Percentiles rank a stretch among this genome's conserved stretches.
Conservation (phyloP, 1,284 basidiomycete genomes). For the Rhodotorula sp. region DNA sequence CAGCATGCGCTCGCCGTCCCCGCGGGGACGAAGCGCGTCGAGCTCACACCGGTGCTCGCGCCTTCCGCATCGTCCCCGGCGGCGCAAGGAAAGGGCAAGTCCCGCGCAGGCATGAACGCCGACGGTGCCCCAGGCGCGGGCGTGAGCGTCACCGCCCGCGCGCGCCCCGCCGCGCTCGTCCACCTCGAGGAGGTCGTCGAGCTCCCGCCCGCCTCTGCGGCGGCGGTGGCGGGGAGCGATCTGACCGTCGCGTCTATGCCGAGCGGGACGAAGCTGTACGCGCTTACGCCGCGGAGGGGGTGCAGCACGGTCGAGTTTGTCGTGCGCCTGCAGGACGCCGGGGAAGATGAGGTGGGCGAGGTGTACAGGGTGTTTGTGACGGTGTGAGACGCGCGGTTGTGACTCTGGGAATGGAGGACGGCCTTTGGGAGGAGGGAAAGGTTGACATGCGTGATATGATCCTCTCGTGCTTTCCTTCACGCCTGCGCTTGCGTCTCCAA, state of each 20-base stretch:
- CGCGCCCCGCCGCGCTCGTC: not conserved
- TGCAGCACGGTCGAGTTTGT: constrained; percentile 23
- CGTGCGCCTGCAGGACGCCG: not conserved
- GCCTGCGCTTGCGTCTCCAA: too few relatives aligned
- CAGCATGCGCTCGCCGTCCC: constrained; percentile 29
- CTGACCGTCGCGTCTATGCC: not conserved
- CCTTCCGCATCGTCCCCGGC: not conserved
- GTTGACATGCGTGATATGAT: too few relatives aligned
- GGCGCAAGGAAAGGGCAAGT: not conserved
- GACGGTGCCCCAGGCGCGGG: not conserved
- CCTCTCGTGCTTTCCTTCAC: too few relatives aligned
- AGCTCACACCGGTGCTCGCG: not conserved
- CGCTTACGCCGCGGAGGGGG: constrained; percentile 1
- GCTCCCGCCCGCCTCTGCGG: not conserved
- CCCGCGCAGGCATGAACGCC: not conserved
- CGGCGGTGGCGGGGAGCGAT: not conserved
- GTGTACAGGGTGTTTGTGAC: constrained; percentile 24
- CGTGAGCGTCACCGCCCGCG: not conserved
- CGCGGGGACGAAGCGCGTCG: not conserved
- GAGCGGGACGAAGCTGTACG: not conserved
- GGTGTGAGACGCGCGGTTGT: not conserved
- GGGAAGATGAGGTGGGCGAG: not conserved
- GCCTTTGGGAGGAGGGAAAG: too few relatives aligned
- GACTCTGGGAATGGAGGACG: too few relatives aligned
- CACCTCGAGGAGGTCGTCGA: constrained; percentile 2